phyloP scores from a whole-genome alignment of 257 asterid species.

The Avicennia marina region DNA sequence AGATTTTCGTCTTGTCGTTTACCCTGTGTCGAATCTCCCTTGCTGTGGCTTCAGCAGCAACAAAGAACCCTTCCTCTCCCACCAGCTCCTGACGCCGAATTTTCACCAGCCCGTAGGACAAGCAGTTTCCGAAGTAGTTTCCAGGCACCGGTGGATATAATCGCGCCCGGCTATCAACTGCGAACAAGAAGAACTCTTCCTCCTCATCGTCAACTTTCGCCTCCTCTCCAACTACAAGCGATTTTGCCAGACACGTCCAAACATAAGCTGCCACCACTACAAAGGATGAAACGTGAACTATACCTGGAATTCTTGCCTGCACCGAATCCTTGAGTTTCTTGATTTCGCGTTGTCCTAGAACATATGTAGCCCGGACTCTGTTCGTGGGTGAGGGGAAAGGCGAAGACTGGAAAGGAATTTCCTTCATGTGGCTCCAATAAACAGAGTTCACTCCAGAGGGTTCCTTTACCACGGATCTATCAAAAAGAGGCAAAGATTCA shows the following conservation, averaged over 20 bases:
- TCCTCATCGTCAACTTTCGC: background rate
- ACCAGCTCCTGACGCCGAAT: background rate
- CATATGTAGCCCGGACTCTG: slow-evolving; percentile 34
- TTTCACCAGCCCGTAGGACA: slow-evolving; percentile 13
- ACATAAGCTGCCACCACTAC: slow-evolving; percentile 30
- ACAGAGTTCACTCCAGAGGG: slow-evolving; percentile 18
- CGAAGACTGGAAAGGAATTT: background rate
- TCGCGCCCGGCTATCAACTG: slow-evolving; percentile 27
- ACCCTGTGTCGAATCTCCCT: slow-evolving; percentile 18
- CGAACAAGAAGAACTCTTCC: slow-evolving; percentile 22
- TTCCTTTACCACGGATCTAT: slow-evolving; percentile 27
- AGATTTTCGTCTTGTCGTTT: slow-evolving; percentile 12
- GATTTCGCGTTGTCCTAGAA: slow-evolving; percentile 22
- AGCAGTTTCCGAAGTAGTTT: slow-evolving; percentile 30
- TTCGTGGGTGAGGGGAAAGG: slow-evolving; percentile 18
- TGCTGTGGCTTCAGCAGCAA: slow-evolving; percentile 19
- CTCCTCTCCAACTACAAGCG: background rate
- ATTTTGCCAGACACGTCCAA: slow-evolving; percentile 35
- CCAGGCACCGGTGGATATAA: slow-evolving; percentile 22
- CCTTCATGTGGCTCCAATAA: slow-evolving; percentile 1
- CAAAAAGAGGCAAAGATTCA: slow-evolving; percentile 16
- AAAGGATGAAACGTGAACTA: slow-evolving; percentile 28
- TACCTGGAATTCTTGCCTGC: slow-evolving; percentile 14
- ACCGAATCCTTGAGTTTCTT: slow-evolving; percentile 33
- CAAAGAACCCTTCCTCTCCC: slow-evolving; percentile 23